Conservation (phyloP, 164 flowering plant species). For the Stephania cephalantha region DNA sequence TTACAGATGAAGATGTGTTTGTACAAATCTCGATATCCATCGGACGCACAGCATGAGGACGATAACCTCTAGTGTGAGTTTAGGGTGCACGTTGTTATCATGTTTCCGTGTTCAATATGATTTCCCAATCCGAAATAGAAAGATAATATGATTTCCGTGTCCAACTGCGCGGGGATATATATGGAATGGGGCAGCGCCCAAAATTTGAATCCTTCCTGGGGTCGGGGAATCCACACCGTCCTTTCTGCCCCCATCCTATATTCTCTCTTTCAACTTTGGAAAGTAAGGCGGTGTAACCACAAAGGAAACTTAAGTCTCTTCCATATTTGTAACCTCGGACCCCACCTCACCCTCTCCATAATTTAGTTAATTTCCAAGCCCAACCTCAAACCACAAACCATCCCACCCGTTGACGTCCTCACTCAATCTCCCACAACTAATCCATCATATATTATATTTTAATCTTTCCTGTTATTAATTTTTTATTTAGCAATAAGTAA, state of each 20-base stretch:
- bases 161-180: background rate
- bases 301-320: background rate
- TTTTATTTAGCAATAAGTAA: background rate
- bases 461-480: background rate
- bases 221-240: background rate
- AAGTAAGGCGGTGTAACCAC: conserved; percentile 20
- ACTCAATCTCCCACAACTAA: conserved; percentile 11
- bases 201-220: background rate
- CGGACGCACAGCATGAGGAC: too few relatives aligned
- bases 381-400: background rate
- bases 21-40: too few relatives aligned
- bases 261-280: background rate
- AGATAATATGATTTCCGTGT: background rate
- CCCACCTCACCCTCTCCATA: conserved; percentile 27
- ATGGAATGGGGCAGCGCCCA: background rate
- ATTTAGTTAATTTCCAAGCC: conserved; percentile 39
- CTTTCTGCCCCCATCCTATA: background rate
- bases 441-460: background rate
- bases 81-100: too few relatives aligned
- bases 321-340: conserved; percentile 7
- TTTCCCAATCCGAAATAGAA: too few relatives aligned
- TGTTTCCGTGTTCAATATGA: too few relatives aligned
- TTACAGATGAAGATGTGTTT: too few relatives aligned
- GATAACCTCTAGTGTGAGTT: too few relatives aligned
- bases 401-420: background rate